Base-by-base conservation (phyloP, 2,329 filamentous ascomycete species). In the Fusarium duplospermum region DNA sequence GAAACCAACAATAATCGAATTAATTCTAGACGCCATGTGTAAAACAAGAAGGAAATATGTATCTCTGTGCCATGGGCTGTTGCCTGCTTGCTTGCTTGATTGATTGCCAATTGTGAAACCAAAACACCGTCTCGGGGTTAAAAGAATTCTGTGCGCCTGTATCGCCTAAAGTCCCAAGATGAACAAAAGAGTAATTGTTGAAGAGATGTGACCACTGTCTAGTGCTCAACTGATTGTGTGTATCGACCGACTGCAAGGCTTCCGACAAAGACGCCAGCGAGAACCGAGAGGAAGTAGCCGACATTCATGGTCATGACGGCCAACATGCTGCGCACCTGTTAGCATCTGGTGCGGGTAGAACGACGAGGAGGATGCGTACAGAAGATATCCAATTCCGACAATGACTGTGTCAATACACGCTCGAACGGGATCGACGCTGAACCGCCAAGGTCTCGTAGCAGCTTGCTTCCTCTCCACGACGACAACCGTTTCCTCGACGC, bases 251-350 rank as follows among this genome's bases (percentile, higher is more conserved):
- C 88, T 0, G 90, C 89, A 50, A 98, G 84, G 81, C 96, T 96
- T 27, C 96, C 96, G n/a, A 97, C 80, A 79, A 98, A 98, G 2
- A 93, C 89, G 38, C 94, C 94, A 1, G 87, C 91, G 8, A 96
- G 87, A n/a, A 95, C 88, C 0, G 93, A 95, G 64, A 94, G 83
- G 81, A 96, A 96, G 81, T 96, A 96, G 14, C 94, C 94, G 18
- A 96, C 89, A 77, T 96, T 96, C 86, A 94, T 90, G 1, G 93
- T 95, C 94, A 96, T 98, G 80, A 97, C 93, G 16, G 93, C 94
- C 84, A 98, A 85, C 95, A 98, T 98, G 69, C 95, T 98, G 62
- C 7, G n/a, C 13, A n/a, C 18, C 5, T 33, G 22, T 74, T 67
- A 47, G 59, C 63, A 56, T 66, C 60, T 22, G 70, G 56, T 24